A percentile compares a stretch with the other conserved stretches of the same genome.
phyloP scores from a whole-genome alignment of 2,329 filamentous ascomycete species.

The Coleophoma cylindrospora region DNA sequence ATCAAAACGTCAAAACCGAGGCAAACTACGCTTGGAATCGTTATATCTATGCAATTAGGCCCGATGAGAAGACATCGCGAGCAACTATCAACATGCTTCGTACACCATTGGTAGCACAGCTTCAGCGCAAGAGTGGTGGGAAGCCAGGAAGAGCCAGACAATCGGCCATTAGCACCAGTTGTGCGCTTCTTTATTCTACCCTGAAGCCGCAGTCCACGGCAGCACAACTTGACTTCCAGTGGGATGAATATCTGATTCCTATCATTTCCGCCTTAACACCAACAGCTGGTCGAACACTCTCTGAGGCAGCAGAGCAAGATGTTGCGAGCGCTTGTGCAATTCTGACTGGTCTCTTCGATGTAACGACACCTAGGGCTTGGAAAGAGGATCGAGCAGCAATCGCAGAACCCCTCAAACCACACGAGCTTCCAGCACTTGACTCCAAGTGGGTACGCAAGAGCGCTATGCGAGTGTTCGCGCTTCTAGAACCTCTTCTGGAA shows the following conservation, averaged over 20 bases:
- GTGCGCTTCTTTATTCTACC: slow-evolving; percentile 77
- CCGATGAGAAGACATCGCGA: slow-evolving; percentile 50
- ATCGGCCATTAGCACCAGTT: slow-evolving; percentile 63
- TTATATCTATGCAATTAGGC: slow-evolving; percentile 69
- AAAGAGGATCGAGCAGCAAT: slow-evolving; percentile 59
- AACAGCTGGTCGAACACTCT: slow-evolving; percentile 26
- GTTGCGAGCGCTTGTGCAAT: slow-evolving; percentile 59
- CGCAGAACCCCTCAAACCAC: slow-evolving; percentile 38
- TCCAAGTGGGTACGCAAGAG: slow-evolving; percentile 82
- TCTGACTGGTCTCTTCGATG: slow-evolving; percentile 67
- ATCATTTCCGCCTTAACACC: slow-evolving; percentile 53
- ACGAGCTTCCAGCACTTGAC: slow-evolving; percentile 82
- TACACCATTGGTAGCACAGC: slow-evolving; percentile 63
- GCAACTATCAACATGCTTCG: slow-evolving; percentile 59
- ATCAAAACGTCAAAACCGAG: slow-evolving; percentile 65
- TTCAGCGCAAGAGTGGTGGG: slow-evolving; percentile 57
- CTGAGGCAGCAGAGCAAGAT: slow-evolving; percentile 38
- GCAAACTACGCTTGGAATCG: slow-evolving; percentile 84
- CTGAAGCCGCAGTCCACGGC: slow-evolving; percentile 65
- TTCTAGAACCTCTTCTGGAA: slow-evolving; percentile 56
- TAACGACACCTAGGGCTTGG: slow-evolving; percentile 57
- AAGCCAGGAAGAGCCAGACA: slow-evolving; percentile 51
- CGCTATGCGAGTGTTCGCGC: slow-evolving; percentile 56
- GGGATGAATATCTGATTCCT: slow-evolving; percentile 68
- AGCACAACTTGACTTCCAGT: slow-evolving; percentile 67